A percentile compares a stretch with the other conserved stretches of the same genome.
These are phyloP conservation scores for Malassezia brasiliensis DNA, from an alignment of 1,284 basidiomycete genomes.

Conservation along the genomic window DNA sequence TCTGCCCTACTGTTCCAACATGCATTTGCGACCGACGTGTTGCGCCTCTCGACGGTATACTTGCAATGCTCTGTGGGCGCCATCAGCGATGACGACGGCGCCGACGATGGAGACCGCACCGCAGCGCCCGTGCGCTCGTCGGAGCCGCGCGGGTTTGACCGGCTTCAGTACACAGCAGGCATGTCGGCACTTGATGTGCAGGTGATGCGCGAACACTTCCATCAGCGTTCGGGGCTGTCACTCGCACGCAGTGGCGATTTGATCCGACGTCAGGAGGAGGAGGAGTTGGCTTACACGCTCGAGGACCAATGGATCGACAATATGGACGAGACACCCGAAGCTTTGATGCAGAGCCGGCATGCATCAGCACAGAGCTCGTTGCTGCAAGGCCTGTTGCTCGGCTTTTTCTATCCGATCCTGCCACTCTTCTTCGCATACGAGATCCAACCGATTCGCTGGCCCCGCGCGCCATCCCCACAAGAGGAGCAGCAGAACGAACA, in stretches of 20 bases:
- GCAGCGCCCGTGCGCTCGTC: background rate
- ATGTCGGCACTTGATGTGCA: constrained; percentile 19
- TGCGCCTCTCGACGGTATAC: constrained; percentile 9
- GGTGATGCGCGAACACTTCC: constrained; percentile 22
- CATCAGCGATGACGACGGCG: background rate
- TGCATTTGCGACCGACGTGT: background rate
- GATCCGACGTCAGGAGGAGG: constrained; percentile 14
- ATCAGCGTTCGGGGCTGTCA: constrained; percentile 3
- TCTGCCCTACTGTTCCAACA: background rate
- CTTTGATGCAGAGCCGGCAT: background rate
- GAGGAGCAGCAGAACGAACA: background rate
- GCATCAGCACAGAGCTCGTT: background rate
- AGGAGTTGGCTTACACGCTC: constrained; percentile 16
- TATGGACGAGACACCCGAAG: constrained; percentile 12
- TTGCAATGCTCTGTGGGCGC: constrained; percentile 16
- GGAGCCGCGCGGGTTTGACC: constrained; percentile 21
- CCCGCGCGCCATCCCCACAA: background rate
- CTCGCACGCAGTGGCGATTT: constrained; percentile 16
- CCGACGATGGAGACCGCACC: background rate
- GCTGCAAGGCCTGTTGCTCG: constrained; percentile 16
- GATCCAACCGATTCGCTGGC: background rate
- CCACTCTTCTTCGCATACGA: constrained; percentile 19
- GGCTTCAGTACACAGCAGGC: constrained; percentile 19
- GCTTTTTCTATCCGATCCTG: constrained; percentile 23
- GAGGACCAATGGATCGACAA: constrained; percentile 26